Evolutionary conservation across 106 monocot genomes (phyloP), one percentile per base, ranked within the genome.

Genomic region (Dioscorea dumetorum): DNA sequence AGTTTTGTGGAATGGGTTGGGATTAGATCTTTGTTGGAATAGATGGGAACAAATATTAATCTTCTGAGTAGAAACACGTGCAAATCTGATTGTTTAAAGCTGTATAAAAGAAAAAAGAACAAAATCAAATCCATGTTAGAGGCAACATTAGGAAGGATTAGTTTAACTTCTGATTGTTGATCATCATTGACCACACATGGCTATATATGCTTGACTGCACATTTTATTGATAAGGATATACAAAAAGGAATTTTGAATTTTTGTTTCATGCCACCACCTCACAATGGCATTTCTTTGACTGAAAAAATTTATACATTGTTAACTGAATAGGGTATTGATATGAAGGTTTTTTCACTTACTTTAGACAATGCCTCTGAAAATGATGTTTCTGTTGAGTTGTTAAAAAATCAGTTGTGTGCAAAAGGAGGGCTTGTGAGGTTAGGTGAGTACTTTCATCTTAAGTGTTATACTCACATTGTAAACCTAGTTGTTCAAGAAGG

Each of bases 311-410:
- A 50, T n/a, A 49, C 5, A 22, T 67, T 67, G 1, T 50, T 50
- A 12, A 22, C 1, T 24, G 33, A 58, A 11, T 57, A 58, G 58
- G 57, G 57, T 21, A 50, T 66, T 21, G 24, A 59, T 2, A 60
- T 18, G n/a, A 58, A 59, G 12, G 13, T 41, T 13, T 70, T 70
- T 70, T 33, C 57, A 31, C 48, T 58, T 0, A 70, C 58, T 32
- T 33, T 70, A 7, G 58, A 70, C 21, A 70, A 70, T 70, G 70
- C 33, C 35, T 70, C 70, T n/a, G 6, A 3, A 4, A 70, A 70
- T 41, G 19, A 59, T 58, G 3, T 58, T 17, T 58, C 19, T 58
- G 58, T 69, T 20, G 41, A 48, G 18, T 41, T 70, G 21, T 48
- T 70, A 0, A 70, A 48, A 14, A 59, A 14, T 2, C 57, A 60